Conservation (phyloP, 106 monocot species). For the Acorus calamus region DNA sequence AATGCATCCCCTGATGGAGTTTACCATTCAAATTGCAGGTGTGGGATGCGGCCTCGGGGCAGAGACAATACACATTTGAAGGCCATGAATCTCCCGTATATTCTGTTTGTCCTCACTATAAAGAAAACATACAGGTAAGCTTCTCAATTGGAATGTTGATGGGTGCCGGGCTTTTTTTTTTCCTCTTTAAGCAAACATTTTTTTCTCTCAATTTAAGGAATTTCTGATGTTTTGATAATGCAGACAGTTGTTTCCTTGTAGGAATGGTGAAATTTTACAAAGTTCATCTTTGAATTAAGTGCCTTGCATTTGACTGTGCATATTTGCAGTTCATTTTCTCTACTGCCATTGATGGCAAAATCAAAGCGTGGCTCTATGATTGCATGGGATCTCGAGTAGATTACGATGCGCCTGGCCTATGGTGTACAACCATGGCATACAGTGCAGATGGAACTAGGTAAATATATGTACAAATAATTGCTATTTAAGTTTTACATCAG, state of each 20-base stretch:
- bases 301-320: not conserved
- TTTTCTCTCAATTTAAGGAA: too few species aligned
- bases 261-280: too few species aligned
- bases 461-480: not conserved
- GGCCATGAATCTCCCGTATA: slow-evolving; percentile 43
- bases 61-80: slow-evolving; percentile 25
- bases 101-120: slow-evolving; percentile 42
- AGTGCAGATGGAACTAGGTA: slow-evolving; percentile 12
- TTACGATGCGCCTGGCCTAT: slow-evolving; percentile 22
- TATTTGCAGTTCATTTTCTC: slow-evolving; percentile 29
- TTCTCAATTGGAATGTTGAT: too few species aligned
- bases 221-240: too few species aligned
- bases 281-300: too few species aligned
- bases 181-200: too few species aligned
- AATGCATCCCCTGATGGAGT: not conserved
- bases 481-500: not conserved
- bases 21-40: not conserved
- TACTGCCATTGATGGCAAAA: slow-evolving; percentile 21
- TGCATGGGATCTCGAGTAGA: slow-evolving; percentile 13
- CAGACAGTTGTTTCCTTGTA: too few species aligned
- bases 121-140: slow-evolving; percentile 17
- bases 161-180: too few species aligned
- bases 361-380: slow-evolving; percentile 20
- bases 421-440: slow-evolving; percentile 14
- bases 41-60: slow-evolving; percentile 13